Base-by-base conservation (phyloP, 306 rosid genomes). In the Cucurbita maxima region DNA sequence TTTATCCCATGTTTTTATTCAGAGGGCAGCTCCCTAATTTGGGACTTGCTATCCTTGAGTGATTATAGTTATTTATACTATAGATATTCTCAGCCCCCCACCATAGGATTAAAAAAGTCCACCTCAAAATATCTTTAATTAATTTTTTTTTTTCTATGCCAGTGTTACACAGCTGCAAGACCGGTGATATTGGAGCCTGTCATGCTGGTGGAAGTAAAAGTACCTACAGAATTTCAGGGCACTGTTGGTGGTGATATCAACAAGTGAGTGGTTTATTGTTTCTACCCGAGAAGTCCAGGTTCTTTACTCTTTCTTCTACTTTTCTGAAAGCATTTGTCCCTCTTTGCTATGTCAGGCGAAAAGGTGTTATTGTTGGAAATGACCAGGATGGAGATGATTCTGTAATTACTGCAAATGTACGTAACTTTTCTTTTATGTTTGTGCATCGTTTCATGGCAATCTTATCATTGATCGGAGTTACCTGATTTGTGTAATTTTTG, bases 351-450 rank as follows among this genome's bases (percentile, higher is more conserved):
- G 77, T 70, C 53, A 94, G 99, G 97, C 84, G 99, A 73, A 94
- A 94, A 81, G 99, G 97, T 78, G 71, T 89, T 45, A 94, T 94
- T 71, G 90, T 94, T 62, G 99, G 99, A 79, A 94, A 94, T 80
- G 99, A 94, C 76, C 99, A 94, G 82, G 99, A 94, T 7, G 99
- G 99, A 59, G 99, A 94, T 75, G 99, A 94, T 78, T 94, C 99
- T 58, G 82, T 91, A 54, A 91, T 94, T 73, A 84, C 91, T 37
- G 97, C 97, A 53, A 87, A 90, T 47, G 98, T 90, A 87, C 78
- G 97, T 7, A 58, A 20, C 76, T n/a, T 22, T 41, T 48, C 45
- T 56, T 47, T 55, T 8, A 18, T 80, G 5, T 37, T 22, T 70
- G 41, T 77, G 53, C 25, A 45, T 67, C 12, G 52, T 58, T 50